Conservation (phyloP, 106 monocot genomes). For the Dendrobium catenatum region DNA sequence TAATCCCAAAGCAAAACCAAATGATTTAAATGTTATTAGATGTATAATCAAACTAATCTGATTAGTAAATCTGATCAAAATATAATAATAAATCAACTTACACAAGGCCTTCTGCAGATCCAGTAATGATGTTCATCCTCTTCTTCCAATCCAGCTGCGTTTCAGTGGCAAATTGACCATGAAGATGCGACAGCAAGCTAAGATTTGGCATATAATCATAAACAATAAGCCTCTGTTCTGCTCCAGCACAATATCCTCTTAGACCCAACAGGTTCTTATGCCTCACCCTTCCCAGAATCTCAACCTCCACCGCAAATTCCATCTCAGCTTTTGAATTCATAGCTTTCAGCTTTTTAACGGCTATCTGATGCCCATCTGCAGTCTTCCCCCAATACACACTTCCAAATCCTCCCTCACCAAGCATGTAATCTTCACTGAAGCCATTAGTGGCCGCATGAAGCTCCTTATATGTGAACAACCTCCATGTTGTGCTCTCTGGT, state of each 20-base stretch:
- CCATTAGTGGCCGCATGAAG: conserved; percentile 23
- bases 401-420: conserved; percentile 40
- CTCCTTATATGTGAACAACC: conserved; percentile 44
- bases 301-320: conserved; percentile 57
- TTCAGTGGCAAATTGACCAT: conserved; percentile 33
- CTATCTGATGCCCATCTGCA: conserved; percentile 43
- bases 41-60: too few relatives aligned
- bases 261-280: conserved; percentile 55
- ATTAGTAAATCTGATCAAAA: too few relatives aligned
- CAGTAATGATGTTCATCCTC: conserved; percentile 33
- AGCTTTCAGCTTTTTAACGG: conserved; percentile 59
- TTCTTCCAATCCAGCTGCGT: conserved; percentile 33
- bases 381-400: conserved; percentile 46
- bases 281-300: conserved; percentile 40
- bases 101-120: conserved; percentile 39
- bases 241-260: conserved; percentile 38
- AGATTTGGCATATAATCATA: conserved; percentile 71
- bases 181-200: conserved; percentile 50
- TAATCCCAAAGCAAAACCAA: background rate
- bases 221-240: conserved; percentile 41
- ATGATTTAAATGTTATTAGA: too few relatives aligned
- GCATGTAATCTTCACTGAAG: conserved; percentile 36
- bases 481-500: conserved; percentile 19
- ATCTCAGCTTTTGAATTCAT: conserved; percentile 43
- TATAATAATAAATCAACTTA: conserved; percentile 14